phyloP scores from a whole-genome alignment of 2,329 filamentous ascomycete species.

The Fusarium pseudoanthophilum region DNA sequence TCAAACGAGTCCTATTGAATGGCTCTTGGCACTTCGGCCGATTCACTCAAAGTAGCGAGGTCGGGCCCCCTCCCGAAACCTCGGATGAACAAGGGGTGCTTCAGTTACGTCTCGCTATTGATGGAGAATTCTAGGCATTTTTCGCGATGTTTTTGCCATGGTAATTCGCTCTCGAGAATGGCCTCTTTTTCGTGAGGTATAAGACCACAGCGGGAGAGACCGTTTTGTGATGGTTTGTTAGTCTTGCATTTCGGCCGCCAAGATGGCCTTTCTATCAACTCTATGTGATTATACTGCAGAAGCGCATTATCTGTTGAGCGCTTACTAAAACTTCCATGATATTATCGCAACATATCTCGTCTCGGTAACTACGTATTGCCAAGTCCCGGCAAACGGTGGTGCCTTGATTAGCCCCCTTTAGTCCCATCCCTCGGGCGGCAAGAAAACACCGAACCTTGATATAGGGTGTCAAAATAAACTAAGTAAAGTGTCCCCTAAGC shows the following conservation, averaged over 20 bases:
- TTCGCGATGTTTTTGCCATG: neutral
- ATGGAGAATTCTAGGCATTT: constrained; percentile 33
- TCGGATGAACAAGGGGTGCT: constrained; percentile 34
- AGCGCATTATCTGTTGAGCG: constrained; percentile 8
- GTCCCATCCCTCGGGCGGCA: no score
- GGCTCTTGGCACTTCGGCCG: constrained; percentile 22
- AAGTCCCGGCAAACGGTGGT: constrained; percentile 21
- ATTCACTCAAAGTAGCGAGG: constrained; percentile 20
- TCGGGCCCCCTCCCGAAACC: constrained; percentile 34
- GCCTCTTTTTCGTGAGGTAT: constrained; percentile 2
- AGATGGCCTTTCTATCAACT: neutral
- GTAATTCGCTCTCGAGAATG: neutral
- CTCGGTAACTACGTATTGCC: constrained; percentile 1
- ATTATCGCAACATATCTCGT: constrained; percentile 1
- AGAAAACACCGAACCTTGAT: no score
- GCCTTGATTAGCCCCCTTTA: constrained; percentile 17
- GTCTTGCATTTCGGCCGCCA: neutral
- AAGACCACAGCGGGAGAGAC: constrained; percentile 4
- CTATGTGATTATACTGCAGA: neutral
- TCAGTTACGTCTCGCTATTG: constrained; percentile 38
- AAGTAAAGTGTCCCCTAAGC: no score
- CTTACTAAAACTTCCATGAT: constrained; percentile 20
- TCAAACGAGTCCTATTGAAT: neutral
- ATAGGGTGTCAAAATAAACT: no score
- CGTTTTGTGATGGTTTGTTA: neutral